phyloP scores from a whole-genome alignment of 2,329 filamentous ascomycete species.

The Microthyrium microscopicum region DNA sequence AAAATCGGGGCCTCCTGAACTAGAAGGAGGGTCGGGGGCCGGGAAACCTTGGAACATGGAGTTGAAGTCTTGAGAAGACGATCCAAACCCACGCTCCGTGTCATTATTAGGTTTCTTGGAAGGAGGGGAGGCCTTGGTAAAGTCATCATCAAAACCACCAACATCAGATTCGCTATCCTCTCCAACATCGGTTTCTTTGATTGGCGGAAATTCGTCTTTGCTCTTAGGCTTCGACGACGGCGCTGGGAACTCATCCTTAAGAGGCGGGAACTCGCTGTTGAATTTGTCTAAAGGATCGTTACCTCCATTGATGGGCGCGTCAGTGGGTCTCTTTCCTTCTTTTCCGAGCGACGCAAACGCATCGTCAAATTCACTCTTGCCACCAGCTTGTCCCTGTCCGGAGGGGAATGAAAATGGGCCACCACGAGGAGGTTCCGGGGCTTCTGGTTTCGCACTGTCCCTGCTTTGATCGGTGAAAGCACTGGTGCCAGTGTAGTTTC shows the following conservation, averaged over 20 bases:
- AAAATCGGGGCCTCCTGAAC: slow-evolving; percentile 40
- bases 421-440: slow-evolving; percentile 12
- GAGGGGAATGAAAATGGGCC: slow-evolving; percentile 22
- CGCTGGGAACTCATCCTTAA: too few species aligned
- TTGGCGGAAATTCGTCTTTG: slow-evolving; percentile 80
- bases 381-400: slow-evolving; percentile 20
- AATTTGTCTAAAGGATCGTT: slow-evolving; percentile 32
- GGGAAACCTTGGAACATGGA: slow-evolving; percentile 19
- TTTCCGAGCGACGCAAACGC: slow-evolving; percentile 61
- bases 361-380: slow-evolving; percentile 70
- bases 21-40: slow-evolving; percentile 29
- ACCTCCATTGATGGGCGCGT: slow-evolving; percentile 17
- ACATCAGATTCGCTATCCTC: slow-evolving; percentile 66
- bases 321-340: slow-evolving; percentile 30
- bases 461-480: slow-evolving; percentile 30
- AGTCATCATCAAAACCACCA: slow-evolving; percentile 80
- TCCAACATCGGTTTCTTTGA: slow-evolving; percentile 56
- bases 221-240: too few species aligned
- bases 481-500: slow-evolving; percentile 31
- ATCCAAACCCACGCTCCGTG: slow-evolving; percentile 10
- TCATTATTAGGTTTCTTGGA: slow-evolving; percentile 16
- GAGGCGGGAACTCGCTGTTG: slow-evolving; percentile 77
- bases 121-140: slow-evolving; percentile 44
- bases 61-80: slow-evolving; percentile 17
- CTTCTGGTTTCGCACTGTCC: not conserved